Conservation (phyloP, 352 stramenopile genomes). For the Globisporangium iwayamae region DNA sequence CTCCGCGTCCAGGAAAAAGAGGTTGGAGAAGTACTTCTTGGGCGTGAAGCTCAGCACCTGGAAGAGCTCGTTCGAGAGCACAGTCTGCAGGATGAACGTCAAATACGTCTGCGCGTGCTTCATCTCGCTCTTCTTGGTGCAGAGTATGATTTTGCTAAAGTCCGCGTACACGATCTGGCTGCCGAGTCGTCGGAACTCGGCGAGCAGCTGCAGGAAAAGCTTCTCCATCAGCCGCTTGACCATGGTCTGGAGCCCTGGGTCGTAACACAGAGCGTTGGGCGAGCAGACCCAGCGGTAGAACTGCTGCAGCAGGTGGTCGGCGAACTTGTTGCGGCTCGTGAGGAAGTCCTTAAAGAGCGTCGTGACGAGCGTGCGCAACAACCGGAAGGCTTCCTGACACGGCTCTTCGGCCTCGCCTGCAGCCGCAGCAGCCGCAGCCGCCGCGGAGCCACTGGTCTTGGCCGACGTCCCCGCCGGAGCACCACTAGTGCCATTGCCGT, state of each 20-base stretch:
- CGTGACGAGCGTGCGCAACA: slow-evolving; percentile 91
- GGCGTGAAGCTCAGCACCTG: slow-evolving; percentile 74
- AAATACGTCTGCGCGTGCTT: slow-evolving; percentile 91
- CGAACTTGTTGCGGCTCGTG: slow-evolving; percentile 86
- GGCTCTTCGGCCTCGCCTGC: slow-evolving; percentile 84
- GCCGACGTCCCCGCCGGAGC: slow-evolving; percentile 4
- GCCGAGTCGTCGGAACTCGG: slow-evolving; percentile 92
- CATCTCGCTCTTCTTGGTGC: slow-evolving; percentile 68
- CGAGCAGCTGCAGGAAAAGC: slow-evolving; percentile 90
- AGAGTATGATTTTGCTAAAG: slow-evolving; percentile 70
- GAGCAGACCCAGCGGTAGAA: slow-evolving; percentile 95
- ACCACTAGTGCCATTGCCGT: slow-evolving; percentile 15
- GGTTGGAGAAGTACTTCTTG: slow-evolving; percentile 87
- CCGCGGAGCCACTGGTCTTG: not conserved
- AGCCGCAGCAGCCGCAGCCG: slow-evolving; percentile 17
- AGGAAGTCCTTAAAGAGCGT: slow-evolving; percentile 94
- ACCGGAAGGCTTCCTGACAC: slow-evolving; percentile 89
- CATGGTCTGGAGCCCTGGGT: slow-evolving; percentile 92
- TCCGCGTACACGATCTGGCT: slow-evolving; percentile 92
- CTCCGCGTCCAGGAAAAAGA: slow-evolving; percentile 95
- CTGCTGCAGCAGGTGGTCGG: slow-evolving; percentile 95
- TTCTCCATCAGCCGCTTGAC: slow-evolving; percentile 96
- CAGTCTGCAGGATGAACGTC: slow-evolving; percentile 93
- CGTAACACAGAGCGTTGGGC: slow-evolving; percentile 89
- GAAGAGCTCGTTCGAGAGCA: slow-evolving; percentile 83